Evolutionary conservation across 768 basidiomycete genomes (phyloP).

Genomic region (Boletus rubroflammeus): DNA sequence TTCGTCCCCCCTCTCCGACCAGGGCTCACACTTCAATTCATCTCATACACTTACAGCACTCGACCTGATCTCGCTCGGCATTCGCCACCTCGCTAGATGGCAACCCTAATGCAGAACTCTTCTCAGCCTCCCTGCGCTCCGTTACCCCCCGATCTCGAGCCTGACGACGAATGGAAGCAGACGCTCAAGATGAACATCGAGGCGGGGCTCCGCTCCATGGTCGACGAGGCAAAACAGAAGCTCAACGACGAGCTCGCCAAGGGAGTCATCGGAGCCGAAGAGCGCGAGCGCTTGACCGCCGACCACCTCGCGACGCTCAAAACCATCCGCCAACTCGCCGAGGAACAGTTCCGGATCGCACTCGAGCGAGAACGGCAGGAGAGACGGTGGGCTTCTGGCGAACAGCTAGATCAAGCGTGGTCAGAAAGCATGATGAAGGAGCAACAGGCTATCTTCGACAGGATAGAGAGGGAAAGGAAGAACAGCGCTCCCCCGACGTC

Average conservation of each 20-base stretch:
- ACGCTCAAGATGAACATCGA: slow-evolving; percentile 50
- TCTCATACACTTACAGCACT: not conserved
- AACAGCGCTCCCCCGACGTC: slow-evolving; percentile 13
- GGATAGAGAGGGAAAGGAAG: slow-evolving; percentile 40
- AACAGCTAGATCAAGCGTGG: slow-evolving; percentile 32
- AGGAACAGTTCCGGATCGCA: slow-evolving; percentile 43
- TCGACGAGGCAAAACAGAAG: slow-evolving; percentile 63
- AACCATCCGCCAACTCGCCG: slow-evolving; percentile 42
- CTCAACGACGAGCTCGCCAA: slow-evolving; percentile 49
- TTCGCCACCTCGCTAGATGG: slow-evolving; percentile 17
- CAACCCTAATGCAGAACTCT: slow-evolving; percentile 20
- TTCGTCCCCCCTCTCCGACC: not conserved
- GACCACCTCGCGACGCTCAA: slow-evolving; percentile 43
- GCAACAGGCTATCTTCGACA: slow-evolving; percentile 46
- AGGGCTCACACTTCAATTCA: not conserved
- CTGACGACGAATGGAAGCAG: slow-evolving; percentile 54
- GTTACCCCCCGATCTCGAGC: slow-evolving; percentile 37
- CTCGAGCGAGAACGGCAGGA: slow-evolving; percentile 49
- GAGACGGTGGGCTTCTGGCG: slow-evolving; percentile 46
- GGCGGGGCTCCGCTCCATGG: slow-evolving; percentile 35
- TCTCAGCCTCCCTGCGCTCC: slow-evolving; percentile 9
- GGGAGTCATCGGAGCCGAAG: slow-evolving; percentile 31
- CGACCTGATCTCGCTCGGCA: slow-evolving; percentile 1
- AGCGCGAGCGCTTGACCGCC: slow-evolving; percentile 35
- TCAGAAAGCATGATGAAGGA: slow-evolving; percentile 33